Base-by-base conservation (phyloP, 148 eudicot genomes). In the Vaccinium darrowii region DNA sequence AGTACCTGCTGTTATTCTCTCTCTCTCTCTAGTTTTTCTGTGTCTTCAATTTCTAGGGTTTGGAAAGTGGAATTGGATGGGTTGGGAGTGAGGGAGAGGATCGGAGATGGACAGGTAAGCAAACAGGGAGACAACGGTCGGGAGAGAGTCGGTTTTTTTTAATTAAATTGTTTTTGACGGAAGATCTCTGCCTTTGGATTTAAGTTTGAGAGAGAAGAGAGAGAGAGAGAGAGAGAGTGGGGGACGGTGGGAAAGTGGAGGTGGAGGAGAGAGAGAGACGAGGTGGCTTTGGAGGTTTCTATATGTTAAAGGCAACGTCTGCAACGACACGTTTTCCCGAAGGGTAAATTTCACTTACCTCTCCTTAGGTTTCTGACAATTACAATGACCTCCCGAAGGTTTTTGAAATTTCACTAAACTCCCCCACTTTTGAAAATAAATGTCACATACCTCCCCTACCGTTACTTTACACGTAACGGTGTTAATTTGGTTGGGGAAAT, bases 41-140 rank as follows among this genome's bases (percentile, higher is more conserved):
- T 10, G 36, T 23, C 36, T 39, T 14, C 43, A 25, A 43, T 82
- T 0, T 67, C 10, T 16, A 54, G 83, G 56, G 60, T 63, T 23
- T 30, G 53, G 69, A 49, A 65, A 60, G 13, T n/a, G 53, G 83
- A 39, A 43, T 4, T 43, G 47, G 47, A 43, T 4, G 47, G 47
- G 47, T 43, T 43, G 6, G 47, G 47, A 43, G 47, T 43, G 47
- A 43, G 47, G 5, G 47, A 43, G 47, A 43, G 6, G 47, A 43
- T 43, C 6, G 47, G 47, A 43, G 6, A 8, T 18, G 51, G 58
- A 67, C 33, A 25, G 60, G 76, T 49, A 27, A 52, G 60, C 77
- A 23, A 30, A 67, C 47, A 69, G 77, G 84, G 13, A 82, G 76
- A 60, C 60, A 82, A 82, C 60, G 76, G 72, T 16, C 23, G 25